Evolutionary conservation across 306 rosid genomes (phyloP).

Genomic region (Ormosia semicastrata): DNA sequence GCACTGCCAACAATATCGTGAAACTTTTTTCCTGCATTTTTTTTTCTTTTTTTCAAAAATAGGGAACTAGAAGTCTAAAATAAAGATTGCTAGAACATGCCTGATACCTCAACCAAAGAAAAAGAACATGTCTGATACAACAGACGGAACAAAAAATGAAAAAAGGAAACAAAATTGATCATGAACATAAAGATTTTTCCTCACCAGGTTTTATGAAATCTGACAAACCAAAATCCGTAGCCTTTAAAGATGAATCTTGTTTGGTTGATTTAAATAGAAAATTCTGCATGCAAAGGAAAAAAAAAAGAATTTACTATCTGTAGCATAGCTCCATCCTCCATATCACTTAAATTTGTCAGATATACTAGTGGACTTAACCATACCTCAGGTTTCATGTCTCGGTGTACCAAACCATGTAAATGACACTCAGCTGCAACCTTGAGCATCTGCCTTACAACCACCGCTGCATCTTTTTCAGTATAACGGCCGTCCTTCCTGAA

Average conservation of each 20-base stretch:
- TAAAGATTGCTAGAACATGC: neutral
- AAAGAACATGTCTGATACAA: neutral
- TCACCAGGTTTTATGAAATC: conserved; percentile 81
- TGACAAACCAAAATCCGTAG: conserved; percentile 88
- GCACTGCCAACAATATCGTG: conserved; percentile 95
- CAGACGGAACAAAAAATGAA: neutral
- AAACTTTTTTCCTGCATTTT: conserved; percentile 70
- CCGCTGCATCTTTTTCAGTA: conserved; percentile 82
- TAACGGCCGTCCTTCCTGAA: conserved; percentile 85
- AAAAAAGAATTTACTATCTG: neutral
- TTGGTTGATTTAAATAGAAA: conserved; percentile 72
- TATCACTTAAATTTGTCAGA: neutral
- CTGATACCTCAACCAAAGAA: neutral
- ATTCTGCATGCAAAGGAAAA: conserved; percentile 52
- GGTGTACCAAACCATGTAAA: conserved; percentile 82
- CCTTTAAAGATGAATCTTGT: conserved; percentile 66
- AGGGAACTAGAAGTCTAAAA: conserved; percentile 19
- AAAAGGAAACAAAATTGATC: neutral
- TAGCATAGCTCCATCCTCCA: neutral
- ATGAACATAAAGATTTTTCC: neutral
- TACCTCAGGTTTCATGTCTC: conserved; percentile 95
- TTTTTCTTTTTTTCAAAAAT: conserved; percentile 9
- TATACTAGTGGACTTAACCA: neutral
- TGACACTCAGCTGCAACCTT: conserved; percentile 91
- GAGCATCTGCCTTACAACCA: conserved; percentile 86